Percentiles rank a stretch among this genome's conserved stretches.
phyloP scores from a whole-genome alignment of 257 asterid genomes.

The Galeopsis tetrahit region DNA sequence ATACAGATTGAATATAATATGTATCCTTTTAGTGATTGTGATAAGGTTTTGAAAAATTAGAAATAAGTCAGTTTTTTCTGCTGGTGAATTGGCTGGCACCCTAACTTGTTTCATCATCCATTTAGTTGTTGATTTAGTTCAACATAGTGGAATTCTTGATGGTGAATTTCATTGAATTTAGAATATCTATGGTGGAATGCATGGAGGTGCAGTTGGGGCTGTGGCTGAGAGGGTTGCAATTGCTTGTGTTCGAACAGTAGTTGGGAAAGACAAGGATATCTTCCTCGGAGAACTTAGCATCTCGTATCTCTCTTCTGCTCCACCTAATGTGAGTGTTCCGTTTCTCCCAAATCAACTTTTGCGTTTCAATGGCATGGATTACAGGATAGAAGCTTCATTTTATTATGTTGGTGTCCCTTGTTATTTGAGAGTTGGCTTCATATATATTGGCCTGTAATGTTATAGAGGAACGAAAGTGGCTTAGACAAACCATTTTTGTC shows the following conservation, averaged over 20 bases:
- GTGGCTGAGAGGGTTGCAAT: conserved; percentile 67
- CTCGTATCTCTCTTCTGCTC: conserved; percentile 78
- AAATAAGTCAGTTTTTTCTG: conserved; percentile 3
- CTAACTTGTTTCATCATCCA: background rate
- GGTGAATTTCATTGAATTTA: conserved; percentile 29
- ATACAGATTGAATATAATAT: background rate
- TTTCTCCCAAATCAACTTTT: background rate
- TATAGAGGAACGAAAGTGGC: background rate
- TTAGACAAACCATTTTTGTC: background rate
- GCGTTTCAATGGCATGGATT: background rate
- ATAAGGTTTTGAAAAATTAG: background rate
- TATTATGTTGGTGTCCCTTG: background rate
- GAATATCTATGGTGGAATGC: conserved; percentile 78
- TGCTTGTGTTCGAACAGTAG: conserved; percentile 87
- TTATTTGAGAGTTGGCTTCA: background rate
- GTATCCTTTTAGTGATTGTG: background rate
- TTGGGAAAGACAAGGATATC: conserved; percentile 67
- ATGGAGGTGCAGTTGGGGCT: conserved; percentile 88
- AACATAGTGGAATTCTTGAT: conserved; percentile 16
- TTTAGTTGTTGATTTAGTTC: background rate
- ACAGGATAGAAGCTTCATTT: too few relatives aligned
- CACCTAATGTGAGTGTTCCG: conserved; percentile 51
- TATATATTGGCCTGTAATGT: background rate
- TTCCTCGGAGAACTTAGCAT: conserved; percentile 88
- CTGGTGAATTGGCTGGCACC: background rate